Evolutionary conservation across 2,329 filamentous ascomycete species (phyloP), one percentile per base, ranked within the genome.

Genomic region (Aschersonia sp.): DNA sequence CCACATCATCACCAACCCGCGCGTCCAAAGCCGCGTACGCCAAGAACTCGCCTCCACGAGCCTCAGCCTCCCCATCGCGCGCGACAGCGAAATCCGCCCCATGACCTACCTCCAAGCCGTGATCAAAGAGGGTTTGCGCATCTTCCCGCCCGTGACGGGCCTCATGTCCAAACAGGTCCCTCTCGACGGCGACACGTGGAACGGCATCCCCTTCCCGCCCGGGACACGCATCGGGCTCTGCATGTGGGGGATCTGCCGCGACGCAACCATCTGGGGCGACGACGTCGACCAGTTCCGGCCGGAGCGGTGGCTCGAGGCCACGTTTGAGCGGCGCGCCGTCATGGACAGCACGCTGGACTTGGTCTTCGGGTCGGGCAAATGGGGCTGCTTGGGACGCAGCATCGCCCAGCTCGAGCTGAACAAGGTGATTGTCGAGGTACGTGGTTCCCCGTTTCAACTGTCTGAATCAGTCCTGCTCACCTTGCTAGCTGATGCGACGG

Each of bases 1-100:
- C 29, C 68, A 74, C 55, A 57, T 80, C 48, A 67, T 72, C 29
- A 73, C 68, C n/a, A 71, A 67, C 30, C 71, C 72, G 0, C 62
- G 61, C 1, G 67, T 75, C 1, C 66, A 71, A 49, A 48, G 53
- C 4, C 69, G 65, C 60, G 60, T 81, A 0, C 67, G 68, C 4
- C 40, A 43, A 42, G 60, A 56, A 38, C 60, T 56, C 30, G 51
- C 50, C 30, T 45, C 53, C 2, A 45, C 52, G 0, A 46, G 53
- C 2, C 52, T 53, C 9, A 48, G 57, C 0, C 50, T 46, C 5
- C 48, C 53, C 1, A 46, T 61, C 2, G 63, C 67, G 44, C 56
- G 55, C 5, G 59, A 67, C 43, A 54, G 55, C 5, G 54, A 66
- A 45, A 65, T 65, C 1, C 59, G 59, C 2, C 53, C 57, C 5